These are phyloP conservation scores for Cryptosporidium ryanae DNA, from an alignment of 169 alveolate genomes.

Conservation along the genomic window DNA sequence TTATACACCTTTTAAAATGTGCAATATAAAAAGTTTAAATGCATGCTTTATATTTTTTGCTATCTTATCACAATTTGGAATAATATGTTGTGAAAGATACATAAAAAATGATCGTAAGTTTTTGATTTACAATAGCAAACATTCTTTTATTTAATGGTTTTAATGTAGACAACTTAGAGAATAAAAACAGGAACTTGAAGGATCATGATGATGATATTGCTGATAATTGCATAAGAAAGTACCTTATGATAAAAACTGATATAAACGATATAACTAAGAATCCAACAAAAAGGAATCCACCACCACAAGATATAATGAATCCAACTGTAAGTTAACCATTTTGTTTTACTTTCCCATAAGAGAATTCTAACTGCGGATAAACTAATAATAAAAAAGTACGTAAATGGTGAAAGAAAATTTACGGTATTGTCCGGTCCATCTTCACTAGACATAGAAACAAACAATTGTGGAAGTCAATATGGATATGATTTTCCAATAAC, in stretches of 20 bases:
- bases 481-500: conserved; percentile 45
- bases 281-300: conserved; percentile 70
- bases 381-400: conserved; percentile 15
- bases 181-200: background rate
- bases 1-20: too few relatives aligned
- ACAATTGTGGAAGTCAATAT: conserved; percentile 29
- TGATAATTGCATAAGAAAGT: conserved; percentile 57
- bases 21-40: too few relatives aligned
- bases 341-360: background rate
- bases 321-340: conserved; percentile 23
- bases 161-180: too few relatives aligned
- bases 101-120: too few relatives aligned
- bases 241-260: conserved; percentile 45
- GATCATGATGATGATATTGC: conserved; percentile 17
- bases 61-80: too few relatives aligned
- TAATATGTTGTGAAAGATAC: too few relatives aligned
- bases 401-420: conserved; percentile 46
- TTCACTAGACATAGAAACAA: conserved; percentile 25
- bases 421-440: conserved; percentile 72
- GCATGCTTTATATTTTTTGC: too few relatives aligned
- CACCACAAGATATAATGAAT: conserved; percentile 52
- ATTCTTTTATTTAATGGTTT: too few relatives aligned
- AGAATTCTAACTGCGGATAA: background rate
- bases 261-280: conserved; percentile 42
- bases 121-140: too few relatives aligned